A percentile compares a stretch with the other conserved stretches of the same genome.
phyloP scores from a whole-genome alignment of 2,329 filamentous ascomycete genomes.

The Ceratocystis papillata region DNA sequence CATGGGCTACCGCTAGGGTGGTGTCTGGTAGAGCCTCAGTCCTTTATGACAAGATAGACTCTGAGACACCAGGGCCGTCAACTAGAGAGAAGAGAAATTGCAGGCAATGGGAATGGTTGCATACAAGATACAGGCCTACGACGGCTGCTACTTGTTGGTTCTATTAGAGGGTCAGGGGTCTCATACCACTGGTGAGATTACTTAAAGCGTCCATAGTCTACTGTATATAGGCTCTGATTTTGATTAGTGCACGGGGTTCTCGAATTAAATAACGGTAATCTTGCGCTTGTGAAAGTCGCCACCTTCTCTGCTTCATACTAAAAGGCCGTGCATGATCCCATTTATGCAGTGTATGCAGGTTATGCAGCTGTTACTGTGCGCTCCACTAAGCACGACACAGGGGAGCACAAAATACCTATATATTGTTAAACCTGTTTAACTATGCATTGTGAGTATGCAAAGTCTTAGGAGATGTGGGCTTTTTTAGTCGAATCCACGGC shows the following conservation, averaged over 20 bases:
- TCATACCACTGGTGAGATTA: neutral
- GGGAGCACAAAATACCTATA: neutral
- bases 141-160: too few relatives aligned
- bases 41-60: neutral
- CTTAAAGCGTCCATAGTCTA: neutral
- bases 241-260: too few relatives aligned
- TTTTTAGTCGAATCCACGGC: neutral
- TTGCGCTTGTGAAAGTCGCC: neutral
- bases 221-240: neutral
- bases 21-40: neutral
- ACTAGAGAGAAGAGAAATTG: neutral
- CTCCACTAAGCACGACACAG: neutral
- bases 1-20: neutral
- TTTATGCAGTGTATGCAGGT: neutral
- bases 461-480: neutral
- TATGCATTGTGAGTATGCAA: neutral
- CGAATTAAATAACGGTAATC: too few relatives aligned
- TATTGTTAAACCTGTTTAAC: neutral
- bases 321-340: slow-evolving; percentile 7
- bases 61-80: neutral
- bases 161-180: neutral
- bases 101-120: neutral
- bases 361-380: neutral
- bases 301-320: neutral
- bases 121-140: neutral